Evolutionary conservation across 75 land plant genomes (phyloP).

Genomic region (Gnetum montanum): DNA sequence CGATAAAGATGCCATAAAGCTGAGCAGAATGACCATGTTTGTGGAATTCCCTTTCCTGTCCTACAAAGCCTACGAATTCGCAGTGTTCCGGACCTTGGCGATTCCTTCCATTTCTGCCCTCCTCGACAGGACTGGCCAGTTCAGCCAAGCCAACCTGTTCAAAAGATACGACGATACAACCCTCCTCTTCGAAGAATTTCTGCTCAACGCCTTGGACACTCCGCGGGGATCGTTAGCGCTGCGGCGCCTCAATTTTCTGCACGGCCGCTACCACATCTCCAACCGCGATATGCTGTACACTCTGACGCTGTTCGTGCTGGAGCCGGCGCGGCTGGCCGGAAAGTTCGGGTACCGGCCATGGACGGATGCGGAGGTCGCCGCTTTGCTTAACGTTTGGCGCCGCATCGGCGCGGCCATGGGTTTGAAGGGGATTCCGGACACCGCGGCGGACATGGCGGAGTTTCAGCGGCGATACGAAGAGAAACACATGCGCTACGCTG

Average conservation of each 20-base stretch:
- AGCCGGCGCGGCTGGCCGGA: background rate
- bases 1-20: background rate
- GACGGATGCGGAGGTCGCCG: conserved; percentile 10
- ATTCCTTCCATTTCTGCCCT: conserved; percentile 26
- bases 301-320: background rate
- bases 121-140: background rate
- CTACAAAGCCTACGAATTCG: conserved; percentile 12
- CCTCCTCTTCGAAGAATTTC: conserved; percentile 11
- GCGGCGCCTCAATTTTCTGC: conserved; percentile 23
- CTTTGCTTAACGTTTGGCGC: conserved; percentile 12
- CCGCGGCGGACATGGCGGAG: conserved; percentile 8
- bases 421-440: conserved; percentile 13
- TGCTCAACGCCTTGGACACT: conserved; percentile 17
- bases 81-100: conserved; percentile 11
- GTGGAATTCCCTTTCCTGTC: conserved; percentile 26
- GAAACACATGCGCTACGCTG: conserved; percentile 10
- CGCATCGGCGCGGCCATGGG: conserved; percentile 26
- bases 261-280: conserved; percentile 9
- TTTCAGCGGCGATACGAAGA: conserved; percentile 10
- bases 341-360: conserved; percentile 16
- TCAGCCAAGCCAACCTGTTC: background rate
- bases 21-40: background rate
- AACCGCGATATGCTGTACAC: conserved; percentile 7
- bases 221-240: conserved; percentile 18
- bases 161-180: conserved; percentile 21